Percentiles rank a stretch among this genome's conserved stretches.
Evolutionary conservation across 805 yeast genomes (phyloP).

Genomic region (Debaryomyces castellii): DNA sequence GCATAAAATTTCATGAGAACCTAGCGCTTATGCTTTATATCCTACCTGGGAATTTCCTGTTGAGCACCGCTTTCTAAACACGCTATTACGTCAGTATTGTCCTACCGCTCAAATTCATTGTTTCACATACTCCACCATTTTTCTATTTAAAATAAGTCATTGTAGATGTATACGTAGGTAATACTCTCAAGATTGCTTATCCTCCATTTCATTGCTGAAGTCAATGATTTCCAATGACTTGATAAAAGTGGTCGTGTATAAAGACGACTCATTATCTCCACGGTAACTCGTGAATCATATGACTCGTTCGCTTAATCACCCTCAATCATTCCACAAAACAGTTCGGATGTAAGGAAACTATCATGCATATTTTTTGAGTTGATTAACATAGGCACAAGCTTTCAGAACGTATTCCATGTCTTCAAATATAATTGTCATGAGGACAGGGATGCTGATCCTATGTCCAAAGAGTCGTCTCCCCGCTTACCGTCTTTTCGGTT

Average conservation of each 20-base stretch:
- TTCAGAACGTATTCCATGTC: background rate
- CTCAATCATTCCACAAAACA: background rate
- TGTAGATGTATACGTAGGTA: too few relatives aligned
- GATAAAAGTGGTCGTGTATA: background rate
- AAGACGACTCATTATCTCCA: background rate
- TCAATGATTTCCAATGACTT: too few relatives aligned
- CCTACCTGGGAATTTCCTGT: background rate
- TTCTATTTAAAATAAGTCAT: too few relatives aligned
- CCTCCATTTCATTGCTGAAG: too few relatives aligned
- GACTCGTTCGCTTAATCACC: background rate
- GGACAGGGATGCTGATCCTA: background rate
- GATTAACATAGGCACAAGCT: background rate
- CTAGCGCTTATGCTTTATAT: background rate
- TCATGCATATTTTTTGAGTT: background rate
- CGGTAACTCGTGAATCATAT: background rate
- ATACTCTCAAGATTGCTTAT: too few relatives aligned
- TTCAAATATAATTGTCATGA: background rate
- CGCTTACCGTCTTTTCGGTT: background rate
- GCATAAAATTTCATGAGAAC: too few relatives aligned
- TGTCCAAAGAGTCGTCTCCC: background rate
- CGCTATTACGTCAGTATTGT: too few relatives aligned
- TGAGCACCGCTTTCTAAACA: background rate
- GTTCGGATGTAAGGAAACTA: background rate
- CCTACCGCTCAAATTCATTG: too few relatives aligned
- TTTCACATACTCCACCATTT: too few relatives aligned